A percentile compares a stretch with the other conserved stretches of the same genome.
phyloP scores from a whole-genome alignment of 345 rosid species.

The Durio zibethinus region DNA sequence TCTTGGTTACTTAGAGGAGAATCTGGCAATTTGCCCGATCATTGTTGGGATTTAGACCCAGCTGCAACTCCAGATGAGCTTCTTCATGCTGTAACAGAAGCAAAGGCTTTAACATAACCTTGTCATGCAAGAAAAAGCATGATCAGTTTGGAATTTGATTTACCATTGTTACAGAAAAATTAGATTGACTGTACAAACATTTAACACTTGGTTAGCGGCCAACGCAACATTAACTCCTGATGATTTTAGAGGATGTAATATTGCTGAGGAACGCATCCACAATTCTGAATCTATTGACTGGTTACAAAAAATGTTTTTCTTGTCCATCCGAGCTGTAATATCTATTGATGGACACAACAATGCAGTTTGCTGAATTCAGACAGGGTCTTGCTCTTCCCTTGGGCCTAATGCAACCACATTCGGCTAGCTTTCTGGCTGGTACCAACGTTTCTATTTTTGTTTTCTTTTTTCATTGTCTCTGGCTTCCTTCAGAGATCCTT shows the following conservation, averaged over 20 bases:
- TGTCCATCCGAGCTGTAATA: conserved; percentile 20
- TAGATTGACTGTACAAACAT: conserved; percentile 64
- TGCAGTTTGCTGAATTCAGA: neutral
- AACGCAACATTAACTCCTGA: conserved; percentile 39
- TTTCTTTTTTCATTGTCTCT: neutral
- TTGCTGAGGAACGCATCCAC: conserved; percentile 24
- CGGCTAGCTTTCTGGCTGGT: neutral
- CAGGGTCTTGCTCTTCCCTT: neutral
- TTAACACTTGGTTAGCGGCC: conserved; percentile 42
- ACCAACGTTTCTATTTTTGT: neutral
- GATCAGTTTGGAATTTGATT: conserved; percentile 32
- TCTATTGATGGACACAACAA: neutral
- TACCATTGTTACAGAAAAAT: conserved; percentile 47
- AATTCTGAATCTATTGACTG: conserved; percentile 33
- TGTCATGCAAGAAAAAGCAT: conserved; percentile 11
- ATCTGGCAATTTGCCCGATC: conserved; percentile 51
- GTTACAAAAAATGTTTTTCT: conserved; percentile 13
- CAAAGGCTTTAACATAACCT: conserved; percentile 30
- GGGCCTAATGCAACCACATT: neutral
- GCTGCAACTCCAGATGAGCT: conserved; percentile 97
- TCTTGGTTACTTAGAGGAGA: conserved; percentile 78
- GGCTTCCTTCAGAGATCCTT: neutral
- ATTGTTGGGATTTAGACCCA: conserved; percentile 96
- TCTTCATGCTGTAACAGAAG: conserved; percentile 56
- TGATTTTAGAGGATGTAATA: conserved; percentile 39